Evolutionary conservation across 208 protist species (phyloP).

Genomic region (Lotmaria passim): DNA sequence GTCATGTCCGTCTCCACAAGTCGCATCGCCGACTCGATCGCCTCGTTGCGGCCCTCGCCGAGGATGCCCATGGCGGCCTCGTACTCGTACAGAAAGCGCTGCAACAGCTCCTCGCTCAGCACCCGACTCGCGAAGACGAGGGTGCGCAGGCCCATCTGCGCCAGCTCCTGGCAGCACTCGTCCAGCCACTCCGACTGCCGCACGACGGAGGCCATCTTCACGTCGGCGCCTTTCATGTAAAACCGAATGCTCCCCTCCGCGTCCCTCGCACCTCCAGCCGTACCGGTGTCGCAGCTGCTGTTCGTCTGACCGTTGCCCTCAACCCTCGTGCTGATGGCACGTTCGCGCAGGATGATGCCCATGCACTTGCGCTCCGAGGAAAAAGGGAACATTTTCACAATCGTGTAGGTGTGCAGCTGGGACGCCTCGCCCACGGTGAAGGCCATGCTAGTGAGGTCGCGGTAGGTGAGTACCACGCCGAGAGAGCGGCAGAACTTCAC

Average conservation of each 20-base stretch:
- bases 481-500: slow-evolving; percentile 94
- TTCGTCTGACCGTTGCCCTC: too few species aligned
- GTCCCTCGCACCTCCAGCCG: neutral
- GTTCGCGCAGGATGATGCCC: slow-evolving; percentile 96
- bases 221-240: slow-evolving; percentile 97
- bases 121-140: slow-evolving; percentile 91
- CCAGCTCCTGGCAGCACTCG: slow-evolving; percentile 97
- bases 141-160: slow-evolving; percentile 96
- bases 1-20: slow-evolving; percentile 91
- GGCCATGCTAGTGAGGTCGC: slow-evolving; percentile 52
- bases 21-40: slow-evolving; percentile 77
- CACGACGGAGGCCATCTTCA: slow-evolving; percentile 93
- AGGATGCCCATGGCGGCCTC: slow-evolving; percentile 59
- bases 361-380: slow-evolving; percentile 98
- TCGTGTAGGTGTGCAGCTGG: slow-evolving; percentile 76
- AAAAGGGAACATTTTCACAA: slow-evolving; percentile 98
- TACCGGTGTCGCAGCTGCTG: neutral
- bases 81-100: slow-evolving; percentile 74
- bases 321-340: neutral
- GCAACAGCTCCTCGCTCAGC: slow-evolving; percentile 87
- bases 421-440: slow-evolving; percentile 49
- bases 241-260: slow-evolving; percentile 50
- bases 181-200: slow-evolving; percentile 93
- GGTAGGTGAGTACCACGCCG: slow-evolving; percentile 67
- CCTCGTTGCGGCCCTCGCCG: slow-evolving; percentile 50